phyloP scores from a whole-genome alignment of 1,139 yeast species.

The Scheffersomyces cryptocercus region DNA sequence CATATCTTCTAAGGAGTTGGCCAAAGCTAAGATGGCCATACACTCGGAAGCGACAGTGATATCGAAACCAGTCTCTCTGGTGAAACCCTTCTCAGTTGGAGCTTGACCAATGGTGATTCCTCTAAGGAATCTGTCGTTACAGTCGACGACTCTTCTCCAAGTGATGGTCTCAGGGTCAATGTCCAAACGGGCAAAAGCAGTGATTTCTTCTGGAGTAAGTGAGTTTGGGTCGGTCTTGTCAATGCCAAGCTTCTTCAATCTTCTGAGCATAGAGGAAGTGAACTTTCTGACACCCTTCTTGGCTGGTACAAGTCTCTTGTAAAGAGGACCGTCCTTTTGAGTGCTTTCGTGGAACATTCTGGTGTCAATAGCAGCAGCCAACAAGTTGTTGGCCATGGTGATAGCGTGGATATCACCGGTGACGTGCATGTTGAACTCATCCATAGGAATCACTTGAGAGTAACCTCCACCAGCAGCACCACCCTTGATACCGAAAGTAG shows the following conservation, averaged over 20 bases:
- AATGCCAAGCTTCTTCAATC: conserved; percentile 81
- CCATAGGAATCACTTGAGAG: conserved; percentile 98
- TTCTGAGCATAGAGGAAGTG: conserved; percentile 74
- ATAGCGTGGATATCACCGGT: conserved; percentile 99
- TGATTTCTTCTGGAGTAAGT: conserved; percentile 76
- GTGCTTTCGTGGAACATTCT: conserved; percentile 96
- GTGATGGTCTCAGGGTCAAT: conserved; percentile 94
- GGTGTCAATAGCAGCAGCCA: conserved; percentile 98
- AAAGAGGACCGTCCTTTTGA: conserved; percentile 86
- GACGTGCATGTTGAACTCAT: conserved; percentile 96
- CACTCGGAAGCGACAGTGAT: conserved; percentile 97
- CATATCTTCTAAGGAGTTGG: conserved; percentile 80
- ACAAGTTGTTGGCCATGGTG: conserved; percentile 89
- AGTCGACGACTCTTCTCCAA: conserved; percentile 95
- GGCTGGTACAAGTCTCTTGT: conserved; percentile 83
- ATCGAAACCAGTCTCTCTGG: conserved; percentile 91
- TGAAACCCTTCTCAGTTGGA: conserved; percentile 89
- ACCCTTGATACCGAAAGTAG: conserved; percentile 97
- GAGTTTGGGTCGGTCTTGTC: conserved; percentile 79
- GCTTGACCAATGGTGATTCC: conserved; percentile 93
- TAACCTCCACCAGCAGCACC: conserved; percentile 99
- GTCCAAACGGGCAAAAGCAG: conserved; percentile 79
- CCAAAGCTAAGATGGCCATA: conserved; percentile 96
- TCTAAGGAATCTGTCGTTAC: conserved; percentile 91
- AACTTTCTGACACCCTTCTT: conserved; percentile 82